These are phyloP conservation scores for Didymosphaeria variabile DNA, from an alignment of 2,329 filamentous ascomycete genomes.

Conservation along the genomic window DNA sequence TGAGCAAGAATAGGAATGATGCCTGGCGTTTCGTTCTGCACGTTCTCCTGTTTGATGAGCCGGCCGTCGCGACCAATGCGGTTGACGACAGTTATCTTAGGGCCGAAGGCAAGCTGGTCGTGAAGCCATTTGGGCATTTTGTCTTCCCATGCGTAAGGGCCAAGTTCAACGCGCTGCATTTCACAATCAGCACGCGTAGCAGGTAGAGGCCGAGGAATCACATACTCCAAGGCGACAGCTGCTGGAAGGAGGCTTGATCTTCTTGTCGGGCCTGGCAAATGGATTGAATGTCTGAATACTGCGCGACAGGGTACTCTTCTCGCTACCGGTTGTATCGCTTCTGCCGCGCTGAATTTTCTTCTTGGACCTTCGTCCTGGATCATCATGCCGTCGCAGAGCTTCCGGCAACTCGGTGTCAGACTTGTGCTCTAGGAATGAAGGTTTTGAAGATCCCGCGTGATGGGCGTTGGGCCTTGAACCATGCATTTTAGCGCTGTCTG, in stretches of 20 bases:
- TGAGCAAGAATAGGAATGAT: constrained; percentile 58
- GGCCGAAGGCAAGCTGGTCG: constrained; percentile 51
- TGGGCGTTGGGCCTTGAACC: constrained; percentile 21
- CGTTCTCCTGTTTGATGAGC: constrained; percentile 51
- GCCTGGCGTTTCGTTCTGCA: constrained; percentile 57
- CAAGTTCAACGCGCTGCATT: constrained; percentile 53
- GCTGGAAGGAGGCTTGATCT: constrained; percentile 39
- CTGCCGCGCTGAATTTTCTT: constrained; percentile 35
- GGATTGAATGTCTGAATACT: constrained; percentile 48
- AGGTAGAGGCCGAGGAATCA: constrained; percentile 5
- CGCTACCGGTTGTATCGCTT: constrained; percentile 39
- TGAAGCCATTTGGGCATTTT: constrained; percentile 56
- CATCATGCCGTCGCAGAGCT: constrained; percentile 26
- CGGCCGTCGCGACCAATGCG: constrained; percentile 54
- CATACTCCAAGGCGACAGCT: constrained; percentile 48
- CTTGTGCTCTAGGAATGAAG: constrained; percentile 35
- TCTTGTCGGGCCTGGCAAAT: constrained; percentile 38
- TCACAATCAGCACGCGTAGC: constrained; percentile 24
- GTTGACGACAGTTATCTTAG: constrained; percentile 50
- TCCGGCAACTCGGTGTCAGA: constrained; percentile 31
- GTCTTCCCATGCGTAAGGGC: constrained; percentile 58
- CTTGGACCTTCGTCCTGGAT: constrained; percentile 32
- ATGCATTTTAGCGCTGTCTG: constrained; percentile 44
- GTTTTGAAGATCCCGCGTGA: constrained; percentile 26
- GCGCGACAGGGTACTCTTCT: constrained; percentile 47